Base-by-base conservation (phyloP, 208 protist species). In the Leishmania lainsoni region DNA sequence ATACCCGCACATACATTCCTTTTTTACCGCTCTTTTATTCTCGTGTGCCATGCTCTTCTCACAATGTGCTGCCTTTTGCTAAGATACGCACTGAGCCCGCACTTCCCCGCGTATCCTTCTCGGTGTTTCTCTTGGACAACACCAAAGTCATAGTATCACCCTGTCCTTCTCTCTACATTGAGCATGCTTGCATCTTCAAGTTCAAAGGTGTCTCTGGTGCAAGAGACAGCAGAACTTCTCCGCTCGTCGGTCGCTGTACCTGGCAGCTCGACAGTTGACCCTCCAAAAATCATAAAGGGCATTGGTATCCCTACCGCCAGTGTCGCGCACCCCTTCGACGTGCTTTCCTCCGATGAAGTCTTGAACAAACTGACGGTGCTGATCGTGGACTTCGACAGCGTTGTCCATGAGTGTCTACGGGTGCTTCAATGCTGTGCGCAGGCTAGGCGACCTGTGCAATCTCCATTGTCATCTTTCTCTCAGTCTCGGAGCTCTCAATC, bases 391-490 rank as follows among this genome's bases (percentile, higher is more conserved):
- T 8, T 84, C 29, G 75, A 84, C 74, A 73, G 59, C 48, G 66
- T 80, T 45, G 75, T 84, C 68, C 5, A 51, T n/a, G 80, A 84
- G 54, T 84, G 80, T 70, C 51, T 74, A 49, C 75, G 75, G 3
- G 52, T 84, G 5, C 3, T 79, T 58, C 75, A 54, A 6, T 69
- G 58, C 74, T 79, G 54, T 39, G 75, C 58, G 22, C 22, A 9
- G 26, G 39, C 73, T 49, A 17, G 35, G 22, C 17, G 39, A 49
- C 63, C 63, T 3, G n/a, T 69, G 20, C 32, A n/a, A 42, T n/a
- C 63, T 69, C n/a, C 29, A 39, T 69, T 39, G 16, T 10, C 20
- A 10, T n/a, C 29, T 12, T 69, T 29, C 26, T 14, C 22, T 39
- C 70, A 54, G 45, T 70, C 0, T 6, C 56, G 70, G 9, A 10